Percentiles rank a stretch among this genome's conserved stretches.
phyloP scores from a whole-genome alignment of 2,329 filamentous ascomycete genomes.

The Claviceps africana region DNA sequence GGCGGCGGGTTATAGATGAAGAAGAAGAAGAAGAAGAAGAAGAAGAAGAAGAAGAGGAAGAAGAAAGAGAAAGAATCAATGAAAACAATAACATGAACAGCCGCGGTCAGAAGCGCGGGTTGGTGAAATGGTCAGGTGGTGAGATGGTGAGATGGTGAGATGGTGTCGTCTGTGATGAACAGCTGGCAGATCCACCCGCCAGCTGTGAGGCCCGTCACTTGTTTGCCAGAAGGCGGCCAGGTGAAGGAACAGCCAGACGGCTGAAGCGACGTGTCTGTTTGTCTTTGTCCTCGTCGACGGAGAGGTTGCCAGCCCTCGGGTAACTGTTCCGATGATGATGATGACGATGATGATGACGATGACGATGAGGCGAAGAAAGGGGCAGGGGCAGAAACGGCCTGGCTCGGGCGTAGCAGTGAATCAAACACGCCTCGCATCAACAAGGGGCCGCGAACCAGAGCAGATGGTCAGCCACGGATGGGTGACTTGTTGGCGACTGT shows the following conservation, averaged over 20 bases:
- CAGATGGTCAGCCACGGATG: no score
- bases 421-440: background rate
- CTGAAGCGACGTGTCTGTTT: background rate
- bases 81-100: constrained; percentile 1
- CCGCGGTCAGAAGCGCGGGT: background rate
- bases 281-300: background rate
- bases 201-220: constrained; percentile 1
- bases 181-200: constrained; percentile 5
- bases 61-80: no score
- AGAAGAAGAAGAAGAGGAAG: no score
- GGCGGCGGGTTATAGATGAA: background rate
- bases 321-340: no score
- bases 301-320: background rate
- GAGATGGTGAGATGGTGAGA: background rate
- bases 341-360: no score
- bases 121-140: no score
- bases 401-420: background rate
- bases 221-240: background rate
- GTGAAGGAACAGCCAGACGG: background rate
- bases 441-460: background rate
- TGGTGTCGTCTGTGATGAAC: background rate
- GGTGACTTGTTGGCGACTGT: no score
- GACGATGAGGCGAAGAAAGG: background rate
- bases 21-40: background rate
- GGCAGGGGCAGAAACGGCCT: background rate